Percentiles rank a stretch among this genome's conserved stretches.
Evolutionary conservation across 495 filamentous ascomycete genomes (phyloP).

Genomic region (Aspergillus biplanus): DNA sequence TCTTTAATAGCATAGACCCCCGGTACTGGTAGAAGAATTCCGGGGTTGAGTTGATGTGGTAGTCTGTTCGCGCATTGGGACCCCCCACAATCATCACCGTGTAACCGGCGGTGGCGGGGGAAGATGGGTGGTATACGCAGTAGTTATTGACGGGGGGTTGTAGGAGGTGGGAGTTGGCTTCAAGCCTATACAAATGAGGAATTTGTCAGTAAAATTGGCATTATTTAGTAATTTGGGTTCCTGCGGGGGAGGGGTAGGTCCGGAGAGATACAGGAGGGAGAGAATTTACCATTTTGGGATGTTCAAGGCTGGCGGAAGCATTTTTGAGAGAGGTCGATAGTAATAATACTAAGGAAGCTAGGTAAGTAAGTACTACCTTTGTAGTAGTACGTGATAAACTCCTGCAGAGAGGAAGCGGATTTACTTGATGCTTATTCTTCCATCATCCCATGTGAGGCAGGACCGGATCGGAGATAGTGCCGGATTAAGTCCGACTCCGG

Average conservation of each 20-base stretch:
- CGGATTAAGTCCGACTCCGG: conserved; percentile 13
- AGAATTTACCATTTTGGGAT: conserved; percentile 78
- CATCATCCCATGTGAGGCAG: background rate
- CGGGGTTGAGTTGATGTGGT: conserved; percentile 95
- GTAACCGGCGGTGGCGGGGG: conserved; percentile 46
- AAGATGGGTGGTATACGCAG: conserved; percentile 79
- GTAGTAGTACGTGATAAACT: background rate
- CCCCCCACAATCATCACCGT: conserved; percentile 85
- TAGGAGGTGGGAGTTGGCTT: conserved; percentile 88
- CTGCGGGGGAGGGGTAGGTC: conserved; percentile 30
- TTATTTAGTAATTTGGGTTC: conserved; percentile 19
- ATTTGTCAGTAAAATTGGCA: conserved; percentile 11
- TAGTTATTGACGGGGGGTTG: conserved; percentile 97
- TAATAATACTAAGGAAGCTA: too few relatives aligned
- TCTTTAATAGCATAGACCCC: conserved; percentile 91
- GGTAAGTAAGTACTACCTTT: background rate
- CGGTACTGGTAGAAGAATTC: conserved; percentile 99
- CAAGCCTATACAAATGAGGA: conserved; percentile 66
- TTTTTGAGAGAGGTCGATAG: conserved; percentile 15
- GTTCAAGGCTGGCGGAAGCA: conserved; percentile 62
- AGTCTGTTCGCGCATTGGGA: conserved; percentile 94
- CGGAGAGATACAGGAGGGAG: background rate
- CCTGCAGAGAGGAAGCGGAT: background rate
- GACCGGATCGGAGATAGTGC: conserved; percentile 24
- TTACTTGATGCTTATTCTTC: background rate